Evolutionary conservation across 2,329 filamentous ascomycete species (phyloP).

Genomic region (Talaromyces atroroseus): DNA sequence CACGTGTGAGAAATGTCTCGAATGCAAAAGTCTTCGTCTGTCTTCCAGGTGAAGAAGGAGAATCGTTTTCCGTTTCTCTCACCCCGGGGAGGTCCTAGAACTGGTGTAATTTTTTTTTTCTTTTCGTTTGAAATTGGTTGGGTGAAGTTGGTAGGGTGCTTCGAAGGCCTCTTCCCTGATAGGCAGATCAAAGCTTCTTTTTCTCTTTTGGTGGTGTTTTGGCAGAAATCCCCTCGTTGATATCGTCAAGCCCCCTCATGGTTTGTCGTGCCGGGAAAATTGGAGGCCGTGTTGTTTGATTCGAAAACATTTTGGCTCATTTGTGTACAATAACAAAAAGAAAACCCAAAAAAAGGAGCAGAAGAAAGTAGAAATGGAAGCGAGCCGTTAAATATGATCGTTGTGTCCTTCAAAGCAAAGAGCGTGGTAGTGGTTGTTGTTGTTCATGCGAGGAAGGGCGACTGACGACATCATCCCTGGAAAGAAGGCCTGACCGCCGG

Average conservation of each 20-base stretch:
- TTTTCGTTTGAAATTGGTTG: background rate
- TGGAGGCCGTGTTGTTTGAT: background rate
- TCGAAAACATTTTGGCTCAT: background rate
- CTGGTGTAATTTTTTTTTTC: background rate
- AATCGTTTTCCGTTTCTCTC: background rate
- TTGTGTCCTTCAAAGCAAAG: background rate
- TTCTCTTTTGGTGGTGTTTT: background rate
- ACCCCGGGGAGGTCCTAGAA: background rate
- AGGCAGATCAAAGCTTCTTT: background rate
- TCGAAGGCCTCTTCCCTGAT: background rate
- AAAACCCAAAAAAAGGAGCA: background rate
- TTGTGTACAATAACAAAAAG: background rate
- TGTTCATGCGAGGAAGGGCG: no score
- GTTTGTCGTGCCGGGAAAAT: background rate
- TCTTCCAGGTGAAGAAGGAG: background rate
- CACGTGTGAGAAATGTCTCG: background rate
- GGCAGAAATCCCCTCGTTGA: background rate
- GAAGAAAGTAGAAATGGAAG: background rate
- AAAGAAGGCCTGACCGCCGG: background rate
- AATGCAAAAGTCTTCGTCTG: slow-evolving; percentile 1
- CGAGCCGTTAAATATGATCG: background rate
- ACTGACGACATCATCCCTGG: slow-evolving; percentile 1
- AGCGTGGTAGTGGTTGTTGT: background rate
- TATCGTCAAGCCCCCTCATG: background rate
- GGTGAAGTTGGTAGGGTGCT: background rate